These are phyloP conservation scores for Mycena albidolilacea DNA, from an alignment of 768 basidiomycete genomes.

Conservation along the genomic window DNA sequence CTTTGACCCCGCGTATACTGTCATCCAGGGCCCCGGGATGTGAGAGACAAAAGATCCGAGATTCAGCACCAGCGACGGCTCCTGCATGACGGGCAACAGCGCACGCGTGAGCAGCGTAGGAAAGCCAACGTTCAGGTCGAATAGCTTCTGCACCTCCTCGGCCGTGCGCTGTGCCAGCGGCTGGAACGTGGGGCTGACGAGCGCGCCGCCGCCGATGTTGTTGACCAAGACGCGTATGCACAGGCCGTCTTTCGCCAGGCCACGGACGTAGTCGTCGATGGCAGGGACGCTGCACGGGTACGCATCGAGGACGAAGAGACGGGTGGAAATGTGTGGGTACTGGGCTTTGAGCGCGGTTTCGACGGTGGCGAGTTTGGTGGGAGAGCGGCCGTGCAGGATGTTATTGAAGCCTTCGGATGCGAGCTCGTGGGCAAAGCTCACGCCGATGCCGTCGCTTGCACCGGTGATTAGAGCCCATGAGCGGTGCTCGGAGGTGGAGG, in stretches of 20 bases:
- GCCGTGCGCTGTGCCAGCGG: background rate
- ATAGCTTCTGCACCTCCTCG: conserved; percentile 1
- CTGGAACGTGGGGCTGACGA: conserved; percentile 6
- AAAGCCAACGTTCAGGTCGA: conserved; percentile 28
- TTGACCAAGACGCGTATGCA: conserved; percentile 21
- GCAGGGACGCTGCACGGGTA: conserved; percentile 9
- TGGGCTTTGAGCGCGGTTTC: background rate
- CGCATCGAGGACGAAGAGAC: conserved; percentile 9
- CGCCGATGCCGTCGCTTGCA: conserved; percentile 27
- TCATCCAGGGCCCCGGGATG: conserved; percentile 9
- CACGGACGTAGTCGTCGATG: conserved; percentile 1
- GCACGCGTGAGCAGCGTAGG: conserved; percentile 12
- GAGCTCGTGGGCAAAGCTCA: conserved; percentile 24
- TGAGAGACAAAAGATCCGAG: conserved; percentile 16
- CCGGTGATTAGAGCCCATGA: conserved; percentile 28
- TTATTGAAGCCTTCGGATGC: conserved; percentile 20
- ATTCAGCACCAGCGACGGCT: conserved; percentile 17
- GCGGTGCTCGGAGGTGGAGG: conserved; percentile 11
- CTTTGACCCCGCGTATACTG: conserved; percentile 19
- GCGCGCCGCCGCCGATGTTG: conserved; percentile 24
- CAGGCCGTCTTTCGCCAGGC: background rate
- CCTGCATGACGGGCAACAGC: conserved; percentile 14
- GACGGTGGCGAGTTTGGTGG: conserved; percentile 16
- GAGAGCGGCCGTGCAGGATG: conserved; percentile 22
- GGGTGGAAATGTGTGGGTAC: conserved; percentile 8